A percentile compares a stretch with the other conserved stretches of the same genome.
These are phyloP conservation scores for Lupinus albus DNA, from an alignment of 306 rosid genomes.

Conservation along the genomic window DNA sequence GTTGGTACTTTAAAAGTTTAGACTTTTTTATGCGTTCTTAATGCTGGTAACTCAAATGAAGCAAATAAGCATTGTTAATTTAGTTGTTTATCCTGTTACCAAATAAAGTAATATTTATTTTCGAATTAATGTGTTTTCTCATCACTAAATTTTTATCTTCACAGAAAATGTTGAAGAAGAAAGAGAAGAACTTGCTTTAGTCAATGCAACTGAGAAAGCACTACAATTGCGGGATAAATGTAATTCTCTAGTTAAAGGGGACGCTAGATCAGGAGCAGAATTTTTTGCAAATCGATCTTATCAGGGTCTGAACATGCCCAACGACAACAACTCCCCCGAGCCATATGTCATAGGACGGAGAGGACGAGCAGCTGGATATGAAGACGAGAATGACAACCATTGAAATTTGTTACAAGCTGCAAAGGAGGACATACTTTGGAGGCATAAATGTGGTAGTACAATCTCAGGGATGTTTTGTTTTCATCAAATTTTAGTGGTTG, in stretches of 20 bases:
- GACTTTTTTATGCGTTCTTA: not conserved
- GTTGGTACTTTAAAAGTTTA: not conserved
- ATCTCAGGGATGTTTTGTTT: not conserved
- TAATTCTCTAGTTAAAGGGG: constrained; percentile 54
- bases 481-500: not conserved
- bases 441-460: constrained; percentile 8
- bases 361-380: constrained; percentile 75
- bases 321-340: constrained; percentile 54
- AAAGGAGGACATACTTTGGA: not conserved
- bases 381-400: constrained; percentile 50
- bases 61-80: not conserved
- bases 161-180: constrained; percentile 62
- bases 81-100: constrained; percentile 5
- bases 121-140: not conserved
- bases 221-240: constrained; percentile 64
- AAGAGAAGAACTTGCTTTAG: constrained; percentile 57
- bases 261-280: constrained; percentile 76
- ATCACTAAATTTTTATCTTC: constrained; percentile 11
- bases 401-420: constrained; percentile 14
- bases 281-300: constrained; percentile 70
- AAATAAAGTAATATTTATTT: not conserved
- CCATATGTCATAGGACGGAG: constrained; percentile 63
- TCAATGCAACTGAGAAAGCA: constrained; percentile 68
- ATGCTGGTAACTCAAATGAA: not conserved
- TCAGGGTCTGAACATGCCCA: constrained; percentile 70